Conservation (phyloP, 2,329 filamentous ascomycete genomes). For the Penicillium sp. region DNA sequence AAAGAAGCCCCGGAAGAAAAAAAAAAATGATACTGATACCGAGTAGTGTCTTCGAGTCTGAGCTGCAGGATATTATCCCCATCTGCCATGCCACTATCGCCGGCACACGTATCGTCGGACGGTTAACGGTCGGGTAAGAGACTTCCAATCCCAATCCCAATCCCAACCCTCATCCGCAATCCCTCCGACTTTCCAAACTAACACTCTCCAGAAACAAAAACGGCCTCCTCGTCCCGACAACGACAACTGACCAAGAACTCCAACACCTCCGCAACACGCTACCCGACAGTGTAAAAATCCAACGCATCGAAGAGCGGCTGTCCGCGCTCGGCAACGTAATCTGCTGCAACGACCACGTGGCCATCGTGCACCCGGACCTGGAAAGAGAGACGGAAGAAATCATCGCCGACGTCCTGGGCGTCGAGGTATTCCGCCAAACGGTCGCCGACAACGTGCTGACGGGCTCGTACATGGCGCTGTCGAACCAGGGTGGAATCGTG, state of each 20-base stretch:
- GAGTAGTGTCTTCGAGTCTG: conserved; percentile 85
- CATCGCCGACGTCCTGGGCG: conserved; percentile 77
- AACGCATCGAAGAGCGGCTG: conserved; percentile 94
- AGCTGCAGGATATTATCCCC: conserved; percentile 94
- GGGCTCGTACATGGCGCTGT: conserved; percentile 92
- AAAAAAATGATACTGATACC: neutral
- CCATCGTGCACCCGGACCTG: conserved; percentile 90
- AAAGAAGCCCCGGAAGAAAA: no score
- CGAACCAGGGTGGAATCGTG: conserved; percentile 93
- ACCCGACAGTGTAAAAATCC: conserved; percentile 87
- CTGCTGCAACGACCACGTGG: conserved; percentile 93
- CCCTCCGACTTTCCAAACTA: no score
- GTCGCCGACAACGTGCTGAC: conserved; percentile 96
- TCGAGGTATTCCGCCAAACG: conserved; percentile 72
- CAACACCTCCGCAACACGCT: conserved; percentile 95
- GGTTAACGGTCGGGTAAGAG: conserved; percentile 80
- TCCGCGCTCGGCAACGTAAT: conserved; percentile 97
- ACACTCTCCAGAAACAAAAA: conserved; percentile 72
- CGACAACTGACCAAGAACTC: conserved; percentile 95
- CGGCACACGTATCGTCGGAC: conserved; percentile 91
- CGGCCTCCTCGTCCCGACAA: conserved; percentile 92
- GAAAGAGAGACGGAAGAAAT: conserved; percentile 99
- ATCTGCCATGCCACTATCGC: conserved; percentile 97
- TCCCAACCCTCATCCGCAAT: no score
- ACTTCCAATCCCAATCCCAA: neutral